These are phyloP conservation scores for Camelina sativa DNA, from an alignment of 345 rosid species.

Conservation along the genomic window DNA sequence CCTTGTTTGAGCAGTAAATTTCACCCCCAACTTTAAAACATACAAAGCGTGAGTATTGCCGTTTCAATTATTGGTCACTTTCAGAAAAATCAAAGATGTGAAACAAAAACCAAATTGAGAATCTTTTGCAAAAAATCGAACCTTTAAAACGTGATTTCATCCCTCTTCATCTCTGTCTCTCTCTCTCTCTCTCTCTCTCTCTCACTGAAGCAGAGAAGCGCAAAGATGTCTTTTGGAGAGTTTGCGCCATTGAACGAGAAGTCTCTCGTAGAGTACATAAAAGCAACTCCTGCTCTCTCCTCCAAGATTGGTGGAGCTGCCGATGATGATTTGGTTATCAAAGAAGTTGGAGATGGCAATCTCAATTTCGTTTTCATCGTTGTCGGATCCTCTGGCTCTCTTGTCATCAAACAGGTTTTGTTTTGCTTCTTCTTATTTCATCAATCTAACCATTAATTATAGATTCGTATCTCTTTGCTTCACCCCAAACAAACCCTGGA, in stretches of 20 bases:
- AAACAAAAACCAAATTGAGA: slow-evolving; percentile 18
- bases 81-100: not conserved
- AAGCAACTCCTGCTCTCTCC: slow-evolving; percentile 72
- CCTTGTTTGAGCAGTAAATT: too few species aligned
- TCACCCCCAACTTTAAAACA: too few species aligned
- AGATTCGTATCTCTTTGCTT: slow-evolving; percentile 2
- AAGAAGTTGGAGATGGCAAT: slow-evolving; percentile 98
- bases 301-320: slow-evolving; percentile 52
- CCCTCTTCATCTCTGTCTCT: not conserved
- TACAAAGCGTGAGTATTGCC: slow-evolving; percentile 13
- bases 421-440: not conserved
- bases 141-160: slow-evolving; percentile 15
- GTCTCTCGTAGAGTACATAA: slow-evolving; percentile 73
- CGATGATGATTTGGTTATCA: slow-evolving; percentile 64
- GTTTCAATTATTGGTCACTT: slow-evolving; percentile 14
- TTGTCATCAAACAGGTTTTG: slow-evolving; percentile 85
- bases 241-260: slow-evolving; percentile 75
- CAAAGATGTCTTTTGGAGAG: slow-evolving; percentile 65
- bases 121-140: slow-evolving; percentile 33
- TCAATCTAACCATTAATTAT: not conserved
- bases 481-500: not conserved
- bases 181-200: too few species aligned
- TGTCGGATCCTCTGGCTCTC: slow-evolving; percentile 61
- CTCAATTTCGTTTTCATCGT: slow-evolving; percentile 91
- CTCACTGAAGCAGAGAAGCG: slow-evolving; percentile 29